Conservation (phyloP, 2,329 filamentous ascomycete species). For the Penicillium sp. region DNA sequence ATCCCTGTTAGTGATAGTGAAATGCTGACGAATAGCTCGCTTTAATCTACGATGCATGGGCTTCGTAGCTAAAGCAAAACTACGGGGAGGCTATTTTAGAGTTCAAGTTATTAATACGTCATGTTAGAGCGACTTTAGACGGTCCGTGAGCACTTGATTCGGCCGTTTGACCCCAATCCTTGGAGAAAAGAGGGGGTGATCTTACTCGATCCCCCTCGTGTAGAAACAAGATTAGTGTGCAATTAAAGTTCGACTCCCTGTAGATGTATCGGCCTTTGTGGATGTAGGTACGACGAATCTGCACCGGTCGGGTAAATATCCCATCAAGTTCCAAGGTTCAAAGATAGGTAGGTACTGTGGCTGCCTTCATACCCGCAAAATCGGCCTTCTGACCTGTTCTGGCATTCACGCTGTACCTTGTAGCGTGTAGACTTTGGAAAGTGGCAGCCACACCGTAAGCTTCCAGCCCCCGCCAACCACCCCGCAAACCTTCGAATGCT, state of each 20-base stretch:
- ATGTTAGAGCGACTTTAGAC: not conserved
- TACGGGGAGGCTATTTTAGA: not conserved
- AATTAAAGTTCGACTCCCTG: not conserved
- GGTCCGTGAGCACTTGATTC: not conserved
- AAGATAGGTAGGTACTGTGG: constrained; percentile 3
- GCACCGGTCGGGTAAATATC: not conserved
- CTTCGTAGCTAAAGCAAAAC: not conserved
- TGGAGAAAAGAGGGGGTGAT: not conserved
- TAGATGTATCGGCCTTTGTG: not conserved
- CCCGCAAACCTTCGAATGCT: not conserved
- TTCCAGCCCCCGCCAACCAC: not conserved
- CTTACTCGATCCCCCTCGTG: not conserved
- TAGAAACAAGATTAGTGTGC: not conserved
- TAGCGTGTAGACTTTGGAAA: not conserved
- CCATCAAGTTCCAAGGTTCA: not conserved
- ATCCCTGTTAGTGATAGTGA: not conserved
- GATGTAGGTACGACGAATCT: not conserved
- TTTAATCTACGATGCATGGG: not conserved
- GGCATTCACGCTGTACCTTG: no score
- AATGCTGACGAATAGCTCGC: not conserved
- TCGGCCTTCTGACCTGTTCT: not conserved
- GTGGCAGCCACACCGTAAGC: not conserved
- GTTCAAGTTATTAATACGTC: not conserved
- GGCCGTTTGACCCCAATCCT: not conserved
- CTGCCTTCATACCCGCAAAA: not conserved